Conservation (phyloP, 768 basidiomycete species). For the Neoboletus brunneissimus region DNA sequence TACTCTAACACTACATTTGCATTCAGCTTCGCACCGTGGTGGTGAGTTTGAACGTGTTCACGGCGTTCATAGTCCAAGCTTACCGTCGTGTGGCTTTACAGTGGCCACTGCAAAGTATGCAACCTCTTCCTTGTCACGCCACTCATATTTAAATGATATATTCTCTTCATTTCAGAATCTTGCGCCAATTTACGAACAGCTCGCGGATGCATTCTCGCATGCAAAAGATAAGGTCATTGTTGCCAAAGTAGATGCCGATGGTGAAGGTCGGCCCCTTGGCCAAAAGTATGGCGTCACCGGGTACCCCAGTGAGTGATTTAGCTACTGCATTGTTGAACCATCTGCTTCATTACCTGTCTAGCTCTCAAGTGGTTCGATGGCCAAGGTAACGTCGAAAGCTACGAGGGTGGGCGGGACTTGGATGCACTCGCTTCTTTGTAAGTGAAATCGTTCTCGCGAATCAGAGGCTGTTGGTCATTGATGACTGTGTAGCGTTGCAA, state of each 20-base stretch:
- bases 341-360: conserved; percentile 31
- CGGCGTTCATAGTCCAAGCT: neutral
- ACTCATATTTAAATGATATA: neutral
- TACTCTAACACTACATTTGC: neutral
- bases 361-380: conserved; percentile 90
- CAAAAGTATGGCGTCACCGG: conserved; percentile 77
- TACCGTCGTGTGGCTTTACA: conserved; percentile 24
- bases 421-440: conserved; percentile 75
- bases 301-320: conserved; percentile 70
- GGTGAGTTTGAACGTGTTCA: conserved; percentile 46
- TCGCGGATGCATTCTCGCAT: conserved; percentile 81
- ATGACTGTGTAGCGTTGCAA: conserved; percentile 52
- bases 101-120: conserved; percentile 84
- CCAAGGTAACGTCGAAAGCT: conserved; percentile 62
- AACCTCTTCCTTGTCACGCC: neutral
- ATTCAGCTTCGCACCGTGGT: conserved; percentile 83
- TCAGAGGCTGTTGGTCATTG: neutral
- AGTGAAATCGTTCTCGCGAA: conserved; percentile 24
- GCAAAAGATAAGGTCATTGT: conserved; percentile 81
- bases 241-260: conserved; percentile 93
- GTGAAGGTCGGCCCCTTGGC: conserved; percentile 74
- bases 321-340: neutral
- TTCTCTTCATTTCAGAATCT: conserved; percentile 58
- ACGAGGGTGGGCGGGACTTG: conserved; percentile 78
- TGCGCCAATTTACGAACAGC: conserved; percentile 83